Base-by-base conservation (phyloP, 345 rosid species). In the Gynandropsis gynandra region DNA sequence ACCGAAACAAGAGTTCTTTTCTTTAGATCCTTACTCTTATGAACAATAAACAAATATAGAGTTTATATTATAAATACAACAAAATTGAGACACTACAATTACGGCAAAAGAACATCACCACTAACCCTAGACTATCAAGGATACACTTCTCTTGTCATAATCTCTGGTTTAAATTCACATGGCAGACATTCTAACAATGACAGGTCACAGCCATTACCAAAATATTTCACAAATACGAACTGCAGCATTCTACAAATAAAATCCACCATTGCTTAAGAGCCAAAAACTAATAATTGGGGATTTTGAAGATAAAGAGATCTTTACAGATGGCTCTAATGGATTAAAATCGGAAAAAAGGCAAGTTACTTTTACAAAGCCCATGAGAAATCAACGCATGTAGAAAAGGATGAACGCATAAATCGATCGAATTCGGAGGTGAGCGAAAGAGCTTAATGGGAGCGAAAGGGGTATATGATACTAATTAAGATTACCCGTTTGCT, bases 401-500 rank as follows among this genome's bases (percentile, higher is more conserved):
- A 47, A 18, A 48, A 45, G 14, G 33, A 44, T 1, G 16, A 21
- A 38, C 21, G 18, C 32, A 56, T 37, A 20, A 40, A 27, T 3
- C 45, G 42, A n/a, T 39, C 20, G 47, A 34, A 40, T 33, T 20
- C 18, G 20, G 12, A 13, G 20, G 47, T 3, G 32, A 32, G 11
- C 10, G 50, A 47, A 33, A 10, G 7, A 20, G 47, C 36, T 1
- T 21, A 38, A 24, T 37, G 14, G 40, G 41, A 52, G 40, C 13
- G 15, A 27, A n/a, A 37, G 1, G 12, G 44, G n/a, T n/a, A n/a
- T n/a, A n/a, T 3, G 14, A 18, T 13, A 4, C 17, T 16, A 34
- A 12, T n/a, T 8, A 0, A 1, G 0, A 19, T 38, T 65, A 76
- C 78, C 54, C 1, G 78, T 76, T 62, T 73, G 51, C 72, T 65